These are phyloP conservation scores for Mycena latifolia DNA, from an alignment of 768 basidiomycete species.

Conservation along the genomic window DNA sequence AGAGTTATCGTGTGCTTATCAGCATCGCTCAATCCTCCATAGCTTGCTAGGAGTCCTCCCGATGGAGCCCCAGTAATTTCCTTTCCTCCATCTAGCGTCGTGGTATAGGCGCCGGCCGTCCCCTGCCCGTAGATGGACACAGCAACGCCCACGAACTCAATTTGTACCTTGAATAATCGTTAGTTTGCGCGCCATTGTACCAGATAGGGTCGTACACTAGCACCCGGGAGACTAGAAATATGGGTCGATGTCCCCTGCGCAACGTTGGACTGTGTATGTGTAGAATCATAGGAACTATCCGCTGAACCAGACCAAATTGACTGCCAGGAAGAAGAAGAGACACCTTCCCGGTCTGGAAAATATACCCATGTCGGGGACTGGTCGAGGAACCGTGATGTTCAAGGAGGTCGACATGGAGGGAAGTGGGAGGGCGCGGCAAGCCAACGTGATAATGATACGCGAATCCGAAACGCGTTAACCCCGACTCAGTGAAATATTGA, in stretches of 20 bases:
- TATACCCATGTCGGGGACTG: slow-evolving; percentile 27
- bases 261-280: slow-evolving; percentile 27
- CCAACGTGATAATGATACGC: slow-evolving; percentile 20
- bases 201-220: too few relatives aligned
- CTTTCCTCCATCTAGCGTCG: slow-evolving; percentile 29
- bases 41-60: slow-evolving; percentile 31
- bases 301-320: slow-evolving; percentile 31
- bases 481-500: too few relatives aligned
- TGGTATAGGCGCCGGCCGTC: slow-evolving; percentile 32
- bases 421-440: not conserved
- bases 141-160: slow-evolving; percentile 35
- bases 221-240: slow-evolving; percentile 30
- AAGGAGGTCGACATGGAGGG: slow-evolving; percentile 19
- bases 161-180: too few relatives aligned
- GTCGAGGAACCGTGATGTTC: slow-evolving; percentile 36
- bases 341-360: slow-evolving; percentile 33
- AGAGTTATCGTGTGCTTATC: slow-evolving; percentile 37
- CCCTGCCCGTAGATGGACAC: slow-evolving; percentile 13
- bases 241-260: slow-evolving; percentile 30
- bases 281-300: slow-evolving; percentile 32
- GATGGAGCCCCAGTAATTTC: slow-evolving; percentile 13
- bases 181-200: too few relatives aligned
- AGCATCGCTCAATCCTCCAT: slow-evolving; percentile 25
- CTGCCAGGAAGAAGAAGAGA: slow-evolving; percentile 23
- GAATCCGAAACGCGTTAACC: slow-evolving; percentile 2